Conservation (phyloP, 768 basidiomycete genomes). For the Hypholoma fasciculare region DNA sequence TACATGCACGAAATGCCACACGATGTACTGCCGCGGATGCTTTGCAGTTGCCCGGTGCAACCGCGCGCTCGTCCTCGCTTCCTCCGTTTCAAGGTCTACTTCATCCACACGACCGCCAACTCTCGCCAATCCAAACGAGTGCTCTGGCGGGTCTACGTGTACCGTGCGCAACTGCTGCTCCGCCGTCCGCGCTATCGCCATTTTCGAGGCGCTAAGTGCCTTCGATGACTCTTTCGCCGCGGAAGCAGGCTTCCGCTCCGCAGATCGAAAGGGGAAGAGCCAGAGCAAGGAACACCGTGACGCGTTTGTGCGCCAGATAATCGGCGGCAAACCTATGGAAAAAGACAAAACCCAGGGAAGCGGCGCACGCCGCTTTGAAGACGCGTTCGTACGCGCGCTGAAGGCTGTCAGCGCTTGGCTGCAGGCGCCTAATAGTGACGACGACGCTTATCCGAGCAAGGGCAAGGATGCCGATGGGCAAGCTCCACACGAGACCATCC, state of each 20-base stretch:
- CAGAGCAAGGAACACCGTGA: slow-evolving; percentile 18
- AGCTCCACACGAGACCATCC: slow-evolving; percentile 16
- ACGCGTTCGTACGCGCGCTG: slow-evolving; percentile 23
- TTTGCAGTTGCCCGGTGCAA: slow-evolving; percentile 21
- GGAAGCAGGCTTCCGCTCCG: slow-evolving; percentile 20
- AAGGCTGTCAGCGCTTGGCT: slow-evolving; percentile 22
- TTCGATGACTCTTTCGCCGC: slow-evolving; percentile 29
- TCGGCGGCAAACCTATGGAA: slow-evolving; percentile 20
- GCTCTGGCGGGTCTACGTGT: slow-evolving; percentile 27
- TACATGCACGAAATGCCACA: slow-evolving; percentile 25
- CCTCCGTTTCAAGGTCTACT: not conserved
- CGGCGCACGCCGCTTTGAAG: slow-evolving; percentile 21
- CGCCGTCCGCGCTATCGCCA: slow-evolving; percentile 28
- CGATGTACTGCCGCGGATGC: slow-evolving; percentile 35
- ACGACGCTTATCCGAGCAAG: slow-evolving; percentile 8
- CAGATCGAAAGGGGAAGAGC: slow-evolving; percentile 2
- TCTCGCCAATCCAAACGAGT: slow-evolving; percentile 7
- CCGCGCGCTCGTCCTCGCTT: slow-evolving; percentile 7
- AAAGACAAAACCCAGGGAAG: not conserved
- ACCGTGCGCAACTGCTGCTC: slow-evolving; percentile 31
- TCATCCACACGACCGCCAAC: not conserved
- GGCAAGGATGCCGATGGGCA: slow-evolving; percentile 3
- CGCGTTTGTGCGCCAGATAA: slow-evolving; percentile 21
- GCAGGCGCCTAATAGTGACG: slow-evolving; percentile 1
- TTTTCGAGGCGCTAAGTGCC: slow-evolving; percentile 31